phyloP scores from a whole-genome alignment of 371 early-diverging fungal genomes.

The Batkoa obscura region DNA sequence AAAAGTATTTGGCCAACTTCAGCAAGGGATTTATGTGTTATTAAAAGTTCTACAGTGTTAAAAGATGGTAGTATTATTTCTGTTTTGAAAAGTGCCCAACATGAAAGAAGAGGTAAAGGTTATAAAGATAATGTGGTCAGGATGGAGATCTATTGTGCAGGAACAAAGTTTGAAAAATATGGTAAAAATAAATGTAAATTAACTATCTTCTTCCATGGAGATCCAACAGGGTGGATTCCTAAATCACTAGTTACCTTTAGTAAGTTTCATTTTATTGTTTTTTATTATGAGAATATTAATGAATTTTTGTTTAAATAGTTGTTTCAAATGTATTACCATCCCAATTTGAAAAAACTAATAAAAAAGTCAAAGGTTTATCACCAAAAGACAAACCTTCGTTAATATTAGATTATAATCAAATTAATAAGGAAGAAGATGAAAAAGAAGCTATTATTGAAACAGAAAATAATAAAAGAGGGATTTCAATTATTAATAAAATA shows the following conservation, averaged over 20 bases:
- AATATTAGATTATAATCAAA: too few species aligned
- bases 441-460: too few species aligned
- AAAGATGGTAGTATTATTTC: slow-evolving; percentile 1
- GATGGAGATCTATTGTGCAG: not conserved
- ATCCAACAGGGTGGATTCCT: slow-evolving; percentile 5
- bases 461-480: too few species aligned
- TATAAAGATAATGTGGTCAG: not conserved
- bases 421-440: too few species aligned
- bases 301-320: too few species aligned
- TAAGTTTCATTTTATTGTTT: not conserved
- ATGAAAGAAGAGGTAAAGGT: not conserved
- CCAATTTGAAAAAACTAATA: too few species aligned
- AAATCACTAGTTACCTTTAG: slow-evolving; percentile 1
- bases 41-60: not conserved
- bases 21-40: not conserved
- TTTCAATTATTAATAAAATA: too few species aligned
- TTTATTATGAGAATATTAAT: too few species aligned
- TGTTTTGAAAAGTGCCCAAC: not conserved
- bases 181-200: slow-evolving; percentile 3
- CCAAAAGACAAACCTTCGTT: too few species aligned
- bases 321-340: too few species aligned
- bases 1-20: slow-evolving; percentile 3
- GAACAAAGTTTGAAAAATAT: too few species aligned
- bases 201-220: not conserved
- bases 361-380: too few species aligned